These are phyloP conservation scores for Boletus speciosus DNA, from an alignment of 768 basidiomycete species.

Conservation along the genomic window DNA sequence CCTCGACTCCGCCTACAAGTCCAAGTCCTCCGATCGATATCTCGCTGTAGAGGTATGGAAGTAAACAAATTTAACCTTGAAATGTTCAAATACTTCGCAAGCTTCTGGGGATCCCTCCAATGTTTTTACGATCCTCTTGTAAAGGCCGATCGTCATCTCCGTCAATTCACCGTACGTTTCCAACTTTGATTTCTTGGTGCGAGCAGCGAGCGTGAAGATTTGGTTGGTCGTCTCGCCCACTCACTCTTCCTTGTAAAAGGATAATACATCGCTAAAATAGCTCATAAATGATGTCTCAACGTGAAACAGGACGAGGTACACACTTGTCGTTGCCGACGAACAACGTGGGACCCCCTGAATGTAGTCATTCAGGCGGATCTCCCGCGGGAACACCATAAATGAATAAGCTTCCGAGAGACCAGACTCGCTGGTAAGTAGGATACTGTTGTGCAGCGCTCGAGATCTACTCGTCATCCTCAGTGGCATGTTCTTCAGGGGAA, in stretches of 20 bases:
- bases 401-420: conserved; percentile 27
- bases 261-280: too few relatives aligned
- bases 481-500: too few relatives aligned
- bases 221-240: conserved; percentile 32
- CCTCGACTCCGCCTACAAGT: not conserved
- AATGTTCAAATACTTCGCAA: conserved; percentile 17
- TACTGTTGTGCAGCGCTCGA: too few relatives aligned
- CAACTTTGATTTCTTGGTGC: conserved; percentile 23
- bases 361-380: conserved; percentile 23
- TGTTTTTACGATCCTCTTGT: conserved; percentile 25
- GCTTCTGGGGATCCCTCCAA: conserved; percentile 16
- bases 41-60: conserved; percentile 28
- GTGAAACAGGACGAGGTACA: conserved; percentile 3
- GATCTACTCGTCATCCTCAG: too few relatives aligned
- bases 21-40: conserved; percentile 24
- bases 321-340: conserved; percentile 38
- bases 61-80: conserved; percentile 21
- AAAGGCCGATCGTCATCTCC: conserved; percentile 23
- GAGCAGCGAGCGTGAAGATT: conserved; percentile 31
- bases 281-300: too few relatives aligned
- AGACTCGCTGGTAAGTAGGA: too few relatives aligned
- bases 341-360: conserved; percentile 36
- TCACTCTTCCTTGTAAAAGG: too few relatives aligned
- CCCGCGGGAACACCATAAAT: too few relatives aligned
- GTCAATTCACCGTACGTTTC: conserved; percentile 25